Conservation (phyloP, 2,329 filamentous ascomycete species). For the Cadophora sp. region DNA sequence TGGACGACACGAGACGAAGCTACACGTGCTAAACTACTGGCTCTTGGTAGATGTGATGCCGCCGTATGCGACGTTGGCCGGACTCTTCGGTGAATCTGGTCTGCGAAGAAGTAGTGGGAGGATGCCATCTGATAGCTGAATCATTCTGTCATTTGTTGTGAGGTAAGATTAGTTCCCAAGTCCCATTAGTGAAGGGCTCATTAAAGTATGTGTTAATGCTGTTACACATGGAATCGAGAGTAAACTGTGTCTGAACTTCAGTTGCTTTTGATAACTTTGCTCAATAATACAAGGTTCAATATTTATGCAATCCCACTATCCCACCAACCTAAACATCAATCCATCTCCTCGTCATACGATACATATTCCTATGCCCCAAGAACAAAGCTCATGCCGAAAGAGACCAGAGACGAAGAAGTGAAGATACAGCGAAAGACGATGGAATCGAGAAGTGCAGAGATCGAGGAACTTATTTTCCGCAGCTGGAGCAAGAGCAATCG, state of each 20-base stretch:
- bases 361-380: neutral
- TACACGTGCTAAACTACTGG: too few species aligned
- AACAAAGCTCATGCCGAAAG: neutral
- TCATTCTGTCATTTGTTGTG: too few species aligned
- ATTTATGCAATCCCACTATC: neutral
- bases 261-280: neutral
- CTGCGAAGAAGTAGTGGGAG: too few species aligned
- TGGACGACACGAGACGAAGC: neutral
- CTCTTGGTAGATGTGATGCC: neutral
- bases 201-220: too few species aligned
- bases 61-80: neutral
- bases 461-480: conserved; percentile 45
- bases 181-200: too few species aligned
- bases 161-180: too few species aligned
- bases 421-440: neutral
- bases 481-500: conserved; percentile 46
- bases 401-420: too few species aligned
- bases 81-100: too few species aligned
- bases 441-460: neutral
- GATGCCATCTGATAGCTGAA: too few species aligned
- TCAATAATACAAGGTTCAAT: neutral
- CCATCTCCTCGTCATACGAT: neutral
- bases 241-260: neutral
- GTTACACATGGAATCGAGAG: neutral
- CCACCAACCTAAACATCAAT: neutral